Conservation (phyloP, 169 alveolate species). For the Neospora caninum region DNA sequence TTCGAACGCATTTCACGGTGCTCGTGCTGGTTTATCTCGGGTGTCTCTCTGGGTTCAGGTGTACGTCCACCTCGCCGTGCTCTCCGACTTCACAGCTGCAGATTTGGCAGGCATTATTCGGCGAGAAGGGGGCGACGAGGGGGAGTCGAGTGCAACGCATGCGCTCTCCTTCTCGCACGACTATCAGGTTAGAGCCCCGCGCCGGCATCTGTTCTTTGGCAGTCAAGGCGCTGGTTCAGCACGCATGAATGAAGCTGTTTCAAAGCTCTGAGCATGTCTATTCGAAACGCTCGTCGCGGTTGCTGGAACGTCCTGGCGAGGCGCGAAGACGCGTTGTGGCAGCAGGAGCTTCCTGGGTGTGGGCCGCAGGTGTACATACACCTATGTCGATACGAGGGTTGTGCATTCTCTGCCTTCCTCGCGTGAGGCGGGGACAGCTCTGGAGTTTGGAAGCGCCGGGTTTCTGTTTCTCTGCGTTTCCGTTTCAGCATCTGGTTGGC, state of each 20-base stretch:
- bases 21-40: no score
- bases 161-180: conserved; percentile 30
- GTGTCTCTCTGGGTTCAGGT: background rate
- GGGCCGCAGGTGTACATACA: no score
- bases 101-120: background rate
- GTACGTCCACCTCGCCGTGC: background rate
- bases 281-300: no score
- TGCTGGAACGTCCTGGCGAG: no score
- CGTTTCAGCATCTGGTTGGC: conserved; percentile 53
- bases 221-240: no score
- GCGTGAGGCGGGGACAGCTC: background rate
- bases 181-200: background rate
- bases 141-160: background rate
- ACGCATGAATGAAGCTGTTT: no score
- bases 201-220: no score
- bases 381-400: background rate
- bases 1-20: no score
- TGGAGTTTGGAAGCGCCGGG: background rate
- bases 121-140: background rate
- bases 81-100: conserved; percentile 19
- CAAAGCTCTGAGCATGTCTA: no score
- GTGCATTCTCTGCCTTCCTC: background rate
- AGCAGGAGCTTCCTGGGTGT: no score
- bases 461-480: background rate
- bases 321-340: no score